A percentile compares a stretch with the other conserved stretches of the same genome.
Evolutionary conservation across 345 rosid genomes (phyloP).

Genomic region (Geranium brycei): DNA sequence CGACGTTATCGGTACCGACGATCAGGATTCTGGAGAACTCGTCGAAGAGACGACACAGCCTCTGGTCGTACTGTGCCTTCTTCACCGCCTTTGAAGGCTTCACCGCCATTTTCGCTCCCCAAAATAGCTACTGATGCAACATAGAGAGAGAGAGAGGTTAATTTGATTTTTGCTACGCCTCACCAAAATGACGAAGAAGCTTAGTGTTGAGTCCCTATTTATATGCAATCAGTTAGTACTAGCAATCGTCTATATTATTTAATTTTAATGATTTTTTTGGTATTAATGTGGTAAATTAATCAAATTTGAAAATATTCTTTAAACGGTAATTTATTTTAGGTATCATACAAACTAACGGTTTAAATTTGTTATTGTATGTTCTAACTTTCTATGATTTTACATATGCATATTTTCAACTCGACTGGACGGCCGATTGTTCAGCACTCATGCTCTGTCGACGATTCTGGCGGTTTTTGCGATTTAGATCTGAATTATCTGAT

Average conservation of each 20-base stretch:
- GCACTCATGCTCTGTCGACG: conserved; percentile 46
- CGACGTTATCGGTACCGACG: conserved; percentile 63
- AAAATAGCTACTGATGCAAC: not conserved
- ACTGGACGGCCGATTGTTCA: conserved; percentile 65
- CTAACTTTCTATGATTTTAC: too few relatives aligned
- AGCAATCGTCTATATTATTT: not conserved
- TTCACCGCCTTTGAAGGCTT: conserved; percentile 30
- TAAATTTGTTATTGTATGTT: too few relatives aligned
- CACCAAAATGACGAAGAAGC: not conserved
- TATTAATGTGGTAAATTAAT: too few relatives aligned
- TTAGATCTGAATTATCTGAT: too few relatives aligned
- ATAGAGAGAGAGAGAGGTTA: too few relatives aligned
- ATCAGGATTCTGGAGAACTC: conserved; percentile 54
- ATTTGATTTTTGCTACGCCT: too few relatives aligned
- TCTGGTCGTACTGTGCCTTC: conserved; percentile 50
- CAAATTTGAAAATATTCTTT: too few relatives aligned
- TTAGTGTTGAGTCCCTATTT: too few relatives aligned
- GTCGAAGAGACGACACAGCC: conserved; percentile 55
- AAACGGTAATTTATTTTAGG: too few relatives aligned
- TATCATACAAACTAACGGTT: too few relatives aligned
- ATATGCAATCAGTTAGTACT: not conserved
- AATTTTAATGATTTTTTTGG: too few relatives aligned
- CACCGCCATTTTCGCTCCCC: conserved; percentile 11
- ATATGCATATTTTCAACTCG: conserved; percentile 23
- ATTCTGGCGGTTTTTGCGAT: not conserved